Evolutionary conservation across 345 rosid species (phyloP), one percentile per base, ranked within the genome.

Genomic region (Odontarrhena argentea): DNA sequence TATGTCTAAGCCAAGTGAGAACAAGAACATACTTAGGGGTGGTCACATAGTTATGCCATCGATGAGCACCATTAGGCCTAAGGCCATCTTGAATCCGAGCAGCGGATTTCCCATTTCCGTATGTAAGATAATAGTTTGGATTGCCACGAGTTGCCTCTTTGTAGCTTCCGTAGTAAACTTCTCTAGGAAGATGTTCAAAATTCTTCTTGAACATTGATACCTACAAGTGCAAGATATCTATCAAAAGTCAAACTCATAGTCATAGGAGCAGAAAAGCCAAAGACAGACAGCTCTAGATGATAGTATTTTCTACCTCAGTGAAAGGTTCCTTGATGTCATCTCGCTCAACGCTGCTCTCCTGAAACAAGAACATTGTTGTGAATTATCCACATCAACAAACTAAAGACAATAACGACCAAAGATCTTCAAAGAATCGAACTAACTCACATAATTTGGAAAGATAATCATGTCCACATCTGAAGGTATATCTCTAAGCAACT

Each of bases 41-140:
- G 77, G 80, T 86, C 89, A 75, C 79, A 67, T 93, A 93, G 77
- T 90, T 93, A 74, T 85, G 87, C 98, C 98, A 93, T 77, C 98
- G 79, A 73, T 87, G 98, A 68, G 98, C 94, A 69, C 98, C 98
- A 77, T 93, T 87, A n/a, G 98, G 94, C 12, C 97, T 94, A 65
- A 93, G 96, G 75, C 85, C 84, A 60, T 87, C 97, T 77, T 83
- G 88, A 65, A 90, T 73, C 42, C 96, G 87, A 67, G 98, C 97
- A 60, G 96, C 98, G 36, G 98, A 80, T 74, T 93, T 93, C 51
- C 97, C 97, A 70, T 90, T 93, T 70, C 87, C 97, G 74, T 90
- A 93, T 5, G 97, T 93, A 35, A 93, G 67, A 75, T 90, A 93
- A 74, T 84, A 93, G 71, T 86, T 93, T 2, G 89, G 88, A 84